These are phyloP conservation scores for Aureobasidium sp. DNA, from an alignment of 2,329 filamentous ascomycete species.

Conservation along the genomic window DNA sequence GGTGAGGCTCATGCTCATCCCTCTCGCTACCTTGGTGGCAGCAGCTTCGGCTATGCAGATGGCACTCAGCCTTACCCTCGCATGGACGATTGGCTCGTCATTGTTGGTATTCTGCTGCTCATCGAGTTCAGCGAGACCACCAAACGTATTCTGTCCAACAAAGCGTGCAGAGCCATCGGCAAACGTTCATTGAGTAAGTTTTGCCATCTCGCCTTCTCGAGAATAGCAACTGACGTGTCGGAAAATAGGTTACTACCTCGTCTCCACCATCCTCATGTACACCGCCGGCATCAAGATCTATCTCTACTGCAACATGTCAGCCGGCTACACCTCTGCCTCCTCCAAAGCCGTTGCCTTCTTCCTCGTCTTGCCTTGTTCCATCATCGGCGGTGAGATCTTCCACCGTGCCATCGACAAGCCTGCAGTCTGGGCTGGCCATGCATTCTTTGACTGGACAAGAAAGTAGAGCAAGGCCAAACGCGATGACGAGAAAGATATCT, in stretches of 20 bases:
- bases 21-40: slow-evolving; percentile 31
- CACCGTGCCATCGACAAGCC: slow-evolving; percentile 23
- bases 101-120: slow-evolving; percentile 37
- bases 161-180: slow-evolving; percentile 34
- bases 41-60: slow-evolving; percentile 28
- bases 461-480: background rate
- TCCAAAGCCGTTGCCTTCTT: slow-evolving; percentile 25
- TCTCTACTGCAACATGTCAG: slow-evolving; percentile 20
- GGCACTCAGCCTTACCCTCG: slow-evolving; percentile 32
- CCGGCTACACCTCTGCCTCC: slow-evolving; percentile 17
- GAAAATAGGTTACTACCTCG: slow-evolving; percentile 24
- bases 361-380: slow-evolving; percentile 18
- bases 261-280: slow-evolving; percentile 26
- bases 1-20: slow-evolving; percentile 37
- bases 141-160: slow-evolving; percentile 32
- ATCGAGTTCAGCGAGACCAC: slow-evolving; percentile 35
- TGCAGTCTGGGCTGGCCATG: slow-evolving; percentile 21
- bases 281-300: slow-evolving; percentile 26
- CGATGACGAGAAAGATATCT: too few relatives aligned
- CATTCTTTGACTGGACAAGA: slow-evolving; percentile 10
- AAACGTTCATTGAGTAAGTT: slow-evolving; percentile 39
- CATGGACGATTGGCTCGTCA: slow-evolving; percentile 39
- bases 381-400: slow-evolving; percentile 22
- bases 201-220: background rate
- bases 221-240: too few relatives aligned